These are phyloP conservation scores for Juglanconis oblonga DNA, from an alignment of 2,329 filamentous ascomycete genomes.

Conservation along the genomic window DNA sequence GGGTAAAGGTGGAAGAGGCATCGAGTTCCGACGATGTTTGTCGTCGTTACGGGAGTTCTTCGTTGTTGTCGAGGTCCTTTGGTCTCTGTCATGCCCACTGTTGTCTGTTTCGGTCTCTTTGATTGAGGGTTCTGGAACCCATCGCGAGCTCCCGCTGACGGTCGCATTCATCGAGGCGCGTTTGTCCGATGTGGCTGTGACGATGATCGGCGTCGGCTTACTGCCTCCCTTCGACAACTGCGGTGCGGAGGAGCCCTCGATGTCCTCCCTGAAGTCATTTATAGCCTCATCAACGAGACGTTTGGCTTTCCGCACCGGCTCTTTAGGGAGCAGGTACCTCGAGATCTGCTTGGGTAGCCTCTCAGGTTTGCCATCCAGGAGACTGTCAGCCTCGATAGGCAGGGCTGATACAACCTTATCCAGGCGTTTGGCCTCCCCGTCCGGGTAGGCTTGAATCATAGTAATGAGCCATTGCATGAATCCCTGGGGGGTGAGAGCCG, in stretches of 20 bases:
- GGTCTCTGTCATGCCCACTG: conserved; percentile 1
- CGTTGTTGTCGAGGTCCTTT: conserved; percentile 2
- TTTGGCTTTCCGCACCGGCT: conserved; percentile 53
- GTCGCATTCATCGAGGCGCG: background rate
- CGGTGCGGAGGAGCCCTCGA: conserved; percentile 3
- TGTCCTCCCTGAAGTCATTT: conserved; percentile 37
- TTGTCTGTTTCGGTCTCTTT: conserved; percentile 6
- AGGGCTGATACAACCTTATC: conserved; percentile 65
- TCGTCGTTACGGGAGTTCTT: conserved; percentile 6
- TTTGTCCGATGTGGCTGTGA: conserved; percentile 5
- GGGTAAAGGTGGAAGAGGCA: conserved; percentile 3
- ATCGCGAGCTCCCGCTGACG: conserved; percentile 5
- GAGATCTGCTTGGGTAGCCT: conserved; percentile 77
- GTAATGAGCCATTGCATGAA: conserved; percentile 70
- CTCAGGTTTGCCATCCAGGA: conserved; percentile 63
- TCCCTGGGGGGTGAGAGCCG: conserved; percentile 64
- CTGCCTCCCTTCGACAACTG: background rate
- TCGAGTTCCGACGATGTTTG: conserved; percentile 2
- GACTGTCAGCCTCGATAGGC: conserved; percentile 56
- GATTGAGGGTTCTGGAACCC: conserved; percentile 4
- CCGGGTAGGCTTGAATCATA: conserved; percentile 72
- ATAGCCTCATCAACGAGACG: conserved; percentile 61
- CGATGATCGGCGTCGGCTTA: conserved; percentile 1
- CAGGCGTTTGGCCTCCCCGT: conserved; percentile 70
- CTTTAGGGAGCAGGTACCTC: conserved; percentile 65